A percentile compares a stretch with the other conserved stretches of the same genome.
Evolutionary conservation across 2,329 filamentous ascomycete species (phyloP).

Genomic region (Macrophomina tecta): DNA sequence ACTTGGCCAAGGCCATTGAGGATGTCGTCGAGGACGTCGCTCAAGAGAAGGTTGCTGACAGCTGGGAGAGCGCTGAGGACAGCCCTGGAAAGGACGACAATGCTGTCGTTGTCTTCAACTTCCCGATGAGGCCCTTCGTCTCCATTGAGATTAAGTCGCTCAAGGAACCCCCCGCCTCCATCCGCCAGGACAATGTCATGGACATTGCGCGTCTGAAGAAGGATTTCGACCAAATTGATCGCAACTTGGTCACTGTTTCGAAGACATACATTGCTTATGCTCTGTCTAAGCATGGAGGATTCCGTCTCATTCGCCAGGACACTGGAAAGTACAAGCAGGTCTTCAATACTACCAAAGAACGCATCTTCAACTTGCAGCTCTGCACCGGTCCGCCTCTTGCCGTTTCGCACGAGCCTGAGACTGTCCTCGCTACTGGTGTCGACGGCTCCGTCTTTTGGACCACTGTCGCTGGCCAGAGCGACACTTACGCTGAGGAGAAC

Average conservation of each 20-base stretch:
- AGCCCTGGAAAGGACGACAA: constrained; percentile 70
- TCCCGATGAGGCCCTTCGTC: constrained; percentile 96
- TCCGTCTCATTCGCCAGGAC: constrained; percentile 92
- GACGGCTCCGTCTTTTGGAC: constrained; percentile 98
- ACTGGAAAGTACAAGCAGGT: constrained; percentile 91
- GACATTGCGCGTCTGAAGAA: constrained; percentile 96
- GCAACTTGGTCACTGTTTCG: constrained; percentile 87
- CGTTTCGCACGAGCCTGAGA: constrained; percentile 67
- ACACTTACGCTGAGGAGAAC: constrained; percentile 75
- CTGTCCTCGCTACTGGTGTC: constrained; percentile 89
- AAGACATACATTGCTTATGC: constrained; percentile 93
- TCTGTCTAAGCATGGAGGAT: constrained; percentile 88
- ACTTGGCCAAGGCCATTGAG: constrained; percentile 62
- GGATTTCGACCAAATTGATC: constrained; percentile 96
- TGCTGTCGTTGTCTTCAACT: constrained; percentile 85
- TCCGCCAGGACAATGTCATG: constrained; percentile 82
- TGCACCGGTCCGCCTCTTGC: constrained; percentile 65
- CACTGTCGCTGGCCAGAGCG: constrained; percentile 66
- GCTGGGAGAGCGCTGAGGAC: constrained; percentile 84
- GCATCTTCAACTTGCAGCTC: constrained; percentile 91
- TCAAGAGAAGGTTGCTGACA: constrained; percentile 71
- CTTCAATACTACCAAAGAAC: constrained; percentile 88
- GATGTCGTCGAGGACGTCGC: constrained; percentile 63
- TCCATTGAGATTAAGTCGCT: constrained; percentile 73
- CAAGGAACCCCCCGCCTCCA: constrained; percentile 63